These are phyloP conservation scores for Neoboletus subvelutipes DNA, from an alignment of 768 basidiomycete species.

Conservation along the genomic window DNA sequence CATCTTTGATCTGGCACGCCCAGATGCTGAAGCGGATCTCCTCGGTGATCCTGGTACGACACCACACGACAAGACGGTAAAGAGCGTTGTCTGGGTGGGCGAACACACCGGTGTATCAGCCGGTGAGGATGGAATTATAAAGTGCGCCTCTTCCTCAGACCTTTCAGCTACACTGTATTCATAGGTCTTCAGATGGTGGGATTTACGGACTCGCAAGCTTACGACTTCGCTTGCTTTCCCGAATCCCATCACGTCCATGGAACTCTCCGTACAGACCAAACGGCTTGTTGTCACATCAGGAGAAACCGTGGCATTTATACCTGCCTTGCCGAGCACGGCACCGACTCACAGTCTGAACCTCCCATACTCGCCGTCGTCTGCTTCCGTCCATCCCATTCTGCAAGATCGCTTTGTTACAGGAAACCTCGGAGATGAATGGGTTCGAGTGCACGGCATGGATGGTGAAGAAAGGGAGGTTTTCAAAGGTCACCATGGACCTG, in stretches of 20 bases:
- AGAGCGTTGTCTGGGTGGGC: conserved; percentile 92
- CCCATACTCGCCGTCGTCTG: conserved; percentile 87
- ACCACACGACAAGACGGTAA: conserved; percentile 87
- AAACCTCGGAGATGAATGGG: conserved; percentile 90
- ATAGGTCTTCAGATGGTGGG: conserved; percentile 82
- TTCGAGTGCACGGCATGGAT: conserved; percentile 86
- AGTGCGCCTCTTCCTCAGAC: conserved; percentile 48
- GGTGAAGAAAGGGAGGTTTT: conserved; percentile 90
- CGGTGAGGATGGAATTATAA: conserved; percentile 88
- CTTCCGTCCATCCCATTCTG: conserved; percentile 87
- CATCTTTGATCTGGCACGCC: conserved; percentile 84
- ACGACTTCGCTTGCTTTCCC: conserved; percentile 71
- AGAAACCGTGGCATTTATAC: conserved; percentile 90
- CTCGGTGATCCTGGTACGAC: conserved; percentile 57
- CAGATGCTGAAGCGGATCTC: conserved; percentile 86
- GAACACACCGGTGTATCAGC: conserved; percentile 86
- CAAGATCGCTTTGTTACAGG: conserved; percentile 94
- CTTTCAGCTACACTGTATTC: conserved; percentile 1
- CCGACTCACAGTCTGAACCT: conserved; percentile 77
- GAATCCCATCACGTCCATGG: conserved; percentile 90
- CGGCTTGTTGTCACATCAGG: conserved; percentile 90
- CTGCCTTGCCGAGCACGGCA: conserved; percentile 59
- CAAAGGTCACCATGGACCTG: conserved; percentile 97
- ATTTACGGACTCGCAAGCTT: conserved; percentile 74
- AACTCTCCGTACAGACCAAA: conserved; percentile 77